Evolutionary conservation across 805 yeast species (phyloP).

Genomic region (Naumovozyma dairenensis): DNA sequence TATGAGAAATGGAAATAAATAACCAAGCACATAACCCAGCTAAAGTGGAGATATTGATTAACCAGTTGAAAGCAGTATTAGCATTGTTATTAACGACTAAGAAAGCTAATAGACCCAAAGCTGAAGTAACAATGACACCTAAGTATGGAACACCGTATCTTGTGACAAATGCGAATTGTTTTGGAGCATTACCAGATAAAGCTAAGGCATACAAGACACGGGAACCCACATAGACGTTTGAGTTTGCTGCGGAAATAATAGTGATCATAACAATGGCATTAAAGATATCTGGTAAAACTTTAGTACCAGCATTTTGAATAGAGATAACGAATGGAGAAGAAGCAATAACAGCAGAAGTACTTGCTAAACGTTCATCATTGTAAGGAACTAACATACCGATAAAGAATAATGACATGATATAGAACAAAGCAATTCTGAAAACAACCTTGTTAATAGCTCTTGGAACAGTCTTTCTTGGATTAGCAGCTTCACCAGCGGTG

Average conservation of each 20-base stretch:
- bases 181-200: slow-evolving; percentile 50
- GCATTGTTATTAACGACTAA: slow-evolving; percentile 43
- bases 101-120: slow-evolving; percentile 51
- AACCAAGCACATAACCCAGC: slow-evolving; percentile 64
- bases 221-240: slow-evolving; percentile 65
- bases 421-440: slow-evolving; percentile 51
- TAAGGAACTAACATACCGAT: slow-evolving; percentile 58
- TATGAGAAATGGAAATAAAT: slow-evolving; percentile 47
- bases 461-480: slow-evolving; percentile 62
- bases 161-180: slow-evolving; percentile 43
- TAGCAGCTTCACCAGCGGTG: slow-evolving; percentile 50
- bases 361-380: slow-evolving; percentile 39
- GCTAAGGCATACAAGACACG: slow-evolving; percentile 59
- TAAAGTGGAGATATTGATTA: slow-evolving; percentile 54
- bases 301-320: slow-evolving; percentile 56
- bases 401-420: slow-evolving; percentile 50
- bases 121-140: slow-evolving; percentile 45
- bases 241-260: slow-evolving; percentile 67
- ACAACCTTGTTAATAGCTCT: slow-evolving; percentile 57
- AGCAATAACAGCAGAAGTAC: slow-evolving; percentile 32
- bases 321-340: slow-evolving; percentile 64
- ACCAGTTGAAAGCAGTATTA: slow-evolving; percentile 51
- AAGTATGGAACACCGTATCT: slow-evolving; percentile 50
- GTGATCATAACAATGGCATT: slow-evolving; percentile 62
- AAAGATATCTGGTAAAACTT: slow-evolving; percentile 56